These are phyloP conservation scores for Gleditsia sinensis DNA, from an alignment of 306 rosid genomes.

Conservation along the genomic window DNA sequence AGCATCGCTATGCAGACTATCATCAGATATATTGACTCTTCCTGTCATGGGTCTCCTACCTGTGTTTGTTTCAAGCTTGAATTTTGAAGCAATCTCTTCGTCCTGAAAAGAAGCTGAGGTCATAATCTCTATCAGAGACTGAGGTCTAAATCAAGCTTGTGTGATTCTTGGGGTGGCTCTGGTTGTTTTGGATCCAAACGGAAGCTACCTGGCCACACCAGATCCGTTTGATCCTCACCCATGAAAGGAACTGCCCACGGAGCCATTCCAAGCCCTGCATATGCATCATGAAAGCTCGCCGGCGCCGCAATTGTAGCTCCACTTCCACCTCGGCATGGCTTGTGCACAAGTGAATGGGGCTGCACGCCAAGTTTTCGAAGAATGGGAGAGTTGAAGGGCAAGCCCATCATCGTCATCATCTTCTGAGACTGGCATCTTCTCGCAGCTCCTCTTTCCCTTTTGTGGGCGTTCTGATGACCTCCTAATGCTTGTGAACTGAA, in stretches of 20 bases:
- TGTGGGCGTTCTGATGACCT: constrained; percentile 97
- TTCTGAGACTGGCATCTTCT: constrained; percentile 81
- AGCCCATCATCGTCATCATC: constrained; percentile 64
- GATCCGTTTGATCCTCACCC: constrained; percentile 53
- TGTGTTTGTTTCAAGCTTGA: constrained; percentile 32
- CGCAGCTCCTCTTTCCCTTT: constrained; percentile 91
- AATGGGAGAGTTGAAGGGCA: constrained; percentile 46
- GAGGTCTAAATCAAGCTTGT: constrained; percentile 82
- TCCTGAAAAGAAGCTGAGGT: constrained; percentile 22
- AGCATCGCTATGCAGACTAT: constrained; percentile 35
- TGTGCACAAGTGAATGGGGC: constrained; percentile 80
- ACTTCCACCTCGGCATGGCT: constrained; percentile 51
- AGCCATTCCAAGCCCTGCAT: constrained; percentile 52
- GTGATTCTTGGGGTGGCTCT: constrained; percentile 49
- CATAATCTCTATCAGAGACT: constrained; percentile 54
- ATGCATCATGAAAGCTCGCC: constrained; percentile 63
- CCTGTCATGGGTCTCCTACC: constrained; percentile 42
- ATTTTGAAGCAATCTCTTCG: constrained; percentile 26
- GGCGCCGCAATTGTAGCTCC: constrained; percentile 41
- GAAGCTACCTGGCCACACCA: constrained; percentile 96
- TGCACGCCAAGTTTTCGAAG: constrained; percentile 70
- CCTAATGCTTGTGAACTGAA: constrained; percentile 95
- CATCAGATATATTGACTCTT: constrained; percentile 33
- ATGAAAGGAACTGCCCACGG: constrained; percentile 51
- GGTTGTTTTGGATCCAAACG: constrained; percentile 50